Conservation (phyloP, 2,329 filamentous ascomycete genomes). For the Emergomyces orientalis region DNA sequence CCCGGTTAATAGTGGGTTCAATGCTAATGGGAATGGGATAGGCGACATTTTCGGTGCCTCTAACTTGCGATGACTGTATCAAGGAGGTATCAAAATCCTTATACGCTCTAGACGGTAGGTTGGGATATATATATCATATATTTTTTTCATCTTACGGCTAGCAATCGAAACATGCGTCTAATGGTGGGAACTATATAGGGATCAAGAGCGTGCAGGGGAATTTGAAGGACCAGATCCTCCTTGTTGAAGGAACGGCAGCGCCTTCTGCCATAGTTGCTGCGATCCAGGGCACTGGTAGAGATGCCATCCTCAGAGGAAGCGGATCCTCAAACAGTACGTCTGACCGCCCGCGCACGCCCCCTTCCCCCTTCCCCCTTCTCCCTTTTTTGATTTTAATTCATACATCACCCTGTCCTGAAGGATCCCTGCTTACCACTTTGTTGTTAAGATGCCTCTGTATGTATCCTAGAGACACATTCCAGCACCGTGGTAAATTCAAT, state of each 20-base stretch:
- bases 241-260: conserved; percentile 77
- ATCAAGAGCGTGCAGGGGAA: conserved; percentile 76
- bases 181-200: conserved; percentile 39
- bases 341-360: background rate
- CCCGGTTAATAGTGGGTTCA: background rate
- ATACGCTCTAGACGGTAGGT: conserved; percentile 57
- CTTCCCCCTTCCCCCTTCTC: conserved; percentile 1
- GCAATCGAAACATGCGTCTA: background rate
- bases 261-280: conserved; percentile 83
- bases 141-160: background rate
- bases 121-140: conserved; percentile 9
- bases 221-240: conserved; percentile 72
- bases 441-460: conserved; percentile 63
- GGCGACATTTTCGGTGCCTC: conserved; percentile 90
- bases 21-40: conserved; percentile 30
- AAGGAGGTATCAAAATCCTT: conserved; percentile 74
- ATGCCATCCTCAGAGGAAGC: conserved; percentile 87
- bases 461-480: conserved; percentile 83
- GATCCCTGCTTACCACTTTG: conserved; percentile 6
- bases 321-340: conserved; percentile 67
- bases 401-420: background rate
- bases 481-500: conserved; percentile 56
- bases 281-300: conserved; percentile 80
- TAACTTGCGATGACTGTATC: conserved; percentile 84
- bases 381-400: conserved; percentile 8